Evolutionary conservation across 345 rosid species (phyloP).

Genomic region (Sapria himalayana): DNA sequence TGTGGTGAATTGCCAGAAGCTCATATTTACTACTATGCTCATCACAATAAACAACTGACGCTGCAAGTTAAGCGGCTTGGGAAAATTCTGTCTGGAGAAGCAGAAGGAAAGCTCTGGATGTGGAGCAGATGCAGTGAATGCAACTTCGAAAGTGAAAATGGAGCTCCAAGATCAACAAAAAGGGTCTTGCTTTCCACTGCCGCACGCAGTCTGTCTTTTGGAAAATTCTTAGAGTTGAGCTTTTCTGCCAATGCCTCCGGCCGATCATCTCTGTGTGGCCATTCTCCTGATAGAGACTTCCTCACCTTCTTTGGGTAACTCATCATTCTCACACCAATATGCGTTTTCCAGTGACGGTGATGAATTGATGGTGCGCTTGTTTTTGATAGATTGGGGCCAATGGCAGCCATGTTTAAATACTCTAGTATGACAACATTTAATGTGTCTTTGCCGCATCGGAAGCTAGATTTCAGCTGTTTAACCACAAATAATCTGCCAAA

Average conservation of each 20-base stretch:
- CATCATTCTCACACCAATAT: conserved; percentile 2
- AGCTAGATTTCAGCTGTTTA: conserved; percentile 36
- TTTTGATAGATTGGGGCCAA: conserved; percentile 49
- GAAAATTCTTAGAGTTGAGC: conserved; percentile 90
- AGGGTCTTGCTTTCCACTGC: conserved; percentile 60
- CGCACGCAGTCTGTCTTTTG: conserved; percentile 65
- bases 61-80: conserved; percentile 40
- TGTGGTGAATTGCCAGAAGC: conserved; percentile 57
- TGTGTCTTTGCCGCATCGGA: conserved; percentile 54
- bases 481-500: conserved; percentile 29
- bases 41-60: conserved; percentile 59
- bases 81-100: conserved; percentile 42
- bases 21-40: conserved; percentile 68
- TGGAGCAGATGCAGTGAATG: conserved; percentile 88
- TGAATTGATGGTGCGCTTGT: neutral
- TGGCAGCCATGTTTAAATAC: conserved; percentile 79
- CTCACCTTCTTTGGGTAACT: conserved; percentile 94
- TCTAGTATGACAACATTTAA: conserved; percentile 48
- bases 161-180: conserved; percentile 38
- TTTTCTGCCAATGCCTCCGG: conserved; percentile 29
- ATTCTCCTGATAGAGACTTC: conserved; percentile 52
- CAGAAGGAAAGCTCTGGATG: conserved; percentile 85
- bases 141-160: conserved; percentile 25
- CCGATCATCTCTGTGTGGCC: conserved; percentile 57
- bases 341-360: neutral